phyloP scores from a whole-genome alignment of 1,284 basidiomycete species.

The Ustilago esculenta region DNA sequence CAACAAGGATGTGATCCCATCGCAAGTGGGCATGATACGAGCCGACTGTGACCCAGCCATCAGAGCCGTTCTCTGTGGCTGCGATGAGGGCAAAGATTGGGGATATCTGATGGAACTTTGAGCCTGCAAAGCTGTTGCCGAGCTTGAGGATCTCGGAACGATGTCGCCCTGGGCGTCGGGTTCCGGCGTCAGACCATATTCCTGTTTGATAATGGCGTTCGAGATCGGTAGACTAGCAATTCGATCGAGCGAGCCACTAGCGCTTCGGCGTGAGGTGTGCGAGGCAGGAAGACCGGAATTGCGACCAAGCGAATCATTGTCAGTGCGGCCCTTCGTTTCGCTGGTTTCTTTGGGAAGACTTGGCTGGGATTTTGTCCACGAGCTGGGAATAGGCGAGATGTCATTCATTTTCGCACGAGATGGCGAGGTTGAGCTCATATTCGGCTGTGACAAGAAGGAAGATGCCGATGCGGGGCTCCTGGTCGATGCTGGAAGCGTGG shows the following conservation, averaged over 20 bases:
- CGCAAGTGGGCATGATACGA: too few species aligned
- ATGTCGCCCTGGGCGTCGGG: neutral
- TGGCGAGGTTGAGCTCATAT: neutral
- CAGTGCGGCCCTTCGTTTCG: neutral
- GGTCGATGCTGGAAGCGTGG: conserved; percentile 1
- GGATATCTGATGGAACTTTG: too few species aligned
- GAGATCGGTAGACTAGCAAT: conserved; percentile 13
- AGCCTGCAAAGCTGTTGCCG: neutral
- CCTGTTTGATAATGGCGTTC: neutral
- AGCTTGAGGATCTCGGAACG: neutral
- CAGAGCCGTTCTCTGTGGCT: neutral
- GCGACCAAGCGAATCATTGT: neutral
- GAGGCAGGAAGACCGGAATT: too few species aligned
- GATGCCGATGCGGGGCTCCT: neutral
- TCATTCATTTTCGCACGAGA: neutral
- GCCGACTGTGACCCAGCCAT: neutral
- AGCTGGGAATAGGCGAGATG: neutral
- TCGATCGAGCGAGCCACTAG: conserved; percentile 14
- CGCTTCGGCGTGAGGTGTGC: too few species aligned
- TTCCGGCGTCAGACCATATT: neutral
- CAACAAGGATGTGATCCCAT: neutral
- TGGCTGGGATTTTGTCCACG: neutral
- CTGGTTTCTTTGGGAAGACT: too few species aligned
- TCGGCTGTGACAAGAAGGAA: neutral
- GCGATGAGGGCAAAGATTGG: neutral